These are phyloP conservation scores for Corinectria fuckeliana DNA, from an alignment of 2,329 filamentous ascomycete species.

Conservation along the genomic window DNA sequence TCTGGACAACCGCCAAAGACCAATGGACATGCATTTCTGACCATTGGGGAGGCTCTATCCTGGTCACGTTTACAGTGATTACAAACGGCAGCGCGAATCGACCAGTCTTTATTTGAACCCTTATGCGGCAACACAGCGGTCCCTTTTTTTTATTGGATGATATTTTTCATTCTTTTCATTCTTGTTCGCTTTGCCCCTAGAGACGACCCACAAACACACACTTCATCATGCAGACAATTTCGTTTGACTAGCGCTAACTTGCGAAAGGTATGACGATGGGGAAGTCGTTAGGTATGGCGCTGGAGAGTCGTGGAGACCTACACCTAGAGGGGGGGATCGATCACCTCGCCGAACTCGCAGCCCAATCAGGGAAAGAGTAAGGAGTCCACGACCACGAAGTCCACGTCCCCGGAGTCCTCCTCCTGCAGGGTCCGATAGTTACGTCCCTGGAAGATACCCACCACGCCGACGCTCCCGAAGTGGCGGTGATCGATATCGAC, in stretches of 20 bases:
- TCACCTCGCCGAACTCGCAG: constrained; percentile 49
- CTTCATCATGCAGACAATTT: neutral
- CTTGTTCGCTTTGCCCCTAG: constrained; percentile 9
- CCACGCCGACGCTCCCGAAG: constrained; percentile 52
- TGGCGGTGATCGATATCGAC: constrained; percentile 49
- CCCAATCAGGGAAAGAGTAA: constrained; percentile 40
- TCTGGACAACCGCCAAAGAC: neutral
- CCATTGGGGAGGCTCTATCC: neutral
- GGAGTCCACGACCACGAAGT: constrained; percentile 49
- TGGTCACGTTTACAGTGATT: neutral
- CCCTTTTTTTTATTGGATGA: neutral
- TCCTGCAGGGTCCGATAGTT: constrained; percentile 51
- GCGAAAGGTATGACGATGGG: constrained; percentile 62
- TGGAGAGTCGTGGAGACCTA: constrained; percentile 66
- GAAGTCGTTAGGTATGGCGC: constrained; percentile 68
- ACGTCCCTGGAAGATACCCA: constrained; percentile 53
- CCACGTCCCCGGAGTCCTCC: constrained; percentile 47
- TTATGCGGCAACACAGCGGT: neutral
- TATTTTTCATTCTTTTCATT: constrained; percentile 9
- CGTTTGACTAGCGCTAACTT: constrained; percentile 18
- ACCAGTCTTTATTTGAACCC: neutral
- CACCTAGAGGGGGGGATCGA: constrained; percentile 53
- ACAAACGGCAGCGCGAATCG: neutral
- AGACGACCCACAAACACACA: neutral
- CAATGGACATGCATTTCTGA: neutral